phyloP scores from a whole-genome alignment of 2,329 filamentous ascomycete species.

The Pseudogymnoascus sp. region DNA sequence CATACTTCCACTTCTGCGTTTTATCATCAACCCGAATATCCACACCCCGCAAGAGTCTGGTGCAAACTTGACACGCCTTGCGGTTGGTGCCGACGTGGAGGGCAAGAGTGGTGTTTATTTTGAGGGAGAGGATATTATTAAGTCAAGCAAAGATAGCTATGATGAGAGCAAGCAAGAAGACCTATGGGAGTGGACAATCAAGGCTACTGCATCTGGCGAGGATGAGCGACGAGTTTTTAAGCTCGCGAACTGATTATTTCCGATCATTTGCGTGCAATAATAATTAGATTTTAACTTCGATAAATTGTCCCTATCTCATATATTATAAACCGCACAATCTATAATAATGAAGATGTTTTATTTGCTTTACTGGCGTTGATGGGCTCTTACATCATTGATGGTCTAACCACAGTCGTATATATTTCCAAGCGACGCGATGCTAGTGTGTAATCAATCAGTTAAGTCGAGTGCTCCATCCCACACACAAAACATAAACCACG shows the following conservation, averaged over 20 bases:
- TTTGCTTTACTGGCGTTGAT: neutral
- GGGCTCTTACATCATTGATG: neutral
- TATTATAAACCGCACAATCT: neutral
- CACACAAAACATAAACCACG: neutral
- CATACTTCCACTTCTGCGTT: constrained; percentile 30
- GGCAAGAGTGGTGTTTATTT: constrained; percentile 36
- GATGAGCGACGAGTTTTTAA: constrained; percentile 22
- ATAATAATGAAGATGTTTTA: neutral
- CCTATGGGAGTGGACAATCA: constrained; percentile 40
- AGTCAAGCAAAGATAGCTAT: constrained; percentile 36
- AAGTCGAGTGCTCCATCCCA: neutral
- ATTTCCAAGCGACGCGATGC: neutral
- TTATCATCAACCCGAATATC: constrained; percentile 29
- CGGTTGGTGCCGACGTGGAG: constrained; percentile 27
- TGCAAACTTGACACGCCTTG: constrained; percentile 33
- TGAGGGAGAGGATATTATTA: constrained; percentile 33
- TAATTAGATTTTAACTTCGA: neutral
- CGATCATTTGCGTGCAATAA: neutral
- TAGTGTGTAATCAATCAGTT: neutral
- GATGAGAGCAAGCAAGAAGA: constrained; percentile 39
- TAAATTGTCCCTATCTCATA: neutral
- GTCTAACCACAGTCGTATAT: neutral
- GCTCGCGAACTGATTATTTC: neutral
- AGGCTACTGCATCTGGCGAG: constrained; percentile 23
- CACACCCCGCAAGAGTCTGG: constrained; percentile 34